Base-by-base conservation (phyloP, 495 filamentous ascomycete species). In the Penicillium samsonianum region DNA sequence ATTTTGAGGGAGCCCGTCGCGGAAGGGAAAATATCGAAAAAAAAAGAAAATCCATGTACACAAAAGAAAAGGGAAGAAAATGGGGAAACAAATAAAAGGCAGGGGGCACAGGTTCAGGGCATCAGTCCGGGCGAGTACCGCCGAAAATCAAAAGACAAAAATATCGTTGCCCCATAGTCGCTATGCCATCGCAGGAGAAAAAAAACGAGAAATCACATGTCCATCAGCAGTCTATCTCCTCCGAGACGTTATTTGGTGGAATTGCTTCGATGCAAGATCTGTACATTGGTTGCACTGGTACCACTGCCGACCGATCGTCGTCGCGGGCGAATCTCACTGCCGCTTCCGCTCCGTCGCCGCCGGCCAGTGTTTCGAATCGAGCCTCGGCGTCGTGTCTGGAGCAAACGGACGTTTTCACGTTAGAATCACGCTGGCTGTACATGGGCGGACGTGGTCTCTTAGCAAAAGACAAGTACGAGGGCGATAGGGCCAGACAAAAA, bases 341-440 rank as follows among this genome's bases (percentile, higher is more conserved):
- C 75, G 66, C 76, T 78, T 52, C 74, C 72, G 64, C 76, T 78
- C 51, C 77, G 72, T 73, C 75, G 75, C 64, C 75, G 73, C 51
- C 73, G 65, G 63, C 53, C 53, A 37, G 63, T 50, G 64, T 62
- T 68, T 53, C 76, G 75, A 68, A 74, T 60, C 50, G 75, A 74
- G 55, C 72, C 74, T 65, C 74, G 75, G 68, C 74, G 75, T 67
- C 74, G 75, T 77, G 74, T 78, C 77, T 80, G 77, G 68, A 79
- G 61, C 63, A 73, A 76, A 75, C 70, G 70, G 72, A 77, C 73
- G 75, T 73, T 74, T 62, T 60, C 74, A 73, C 67, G 68, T 80
- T 80, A 80, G 77, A 80, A 80, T 78, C 73, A 78, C 61, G 72
- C 71, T 77, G 67, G 67, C 76, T 78, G 65, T 70, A 73, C 65